Evolutionary conservation across 495 filamentous ascomycete genomes (phyloP).

Genomic region (Saxophila tyrrhenica): DNA sequence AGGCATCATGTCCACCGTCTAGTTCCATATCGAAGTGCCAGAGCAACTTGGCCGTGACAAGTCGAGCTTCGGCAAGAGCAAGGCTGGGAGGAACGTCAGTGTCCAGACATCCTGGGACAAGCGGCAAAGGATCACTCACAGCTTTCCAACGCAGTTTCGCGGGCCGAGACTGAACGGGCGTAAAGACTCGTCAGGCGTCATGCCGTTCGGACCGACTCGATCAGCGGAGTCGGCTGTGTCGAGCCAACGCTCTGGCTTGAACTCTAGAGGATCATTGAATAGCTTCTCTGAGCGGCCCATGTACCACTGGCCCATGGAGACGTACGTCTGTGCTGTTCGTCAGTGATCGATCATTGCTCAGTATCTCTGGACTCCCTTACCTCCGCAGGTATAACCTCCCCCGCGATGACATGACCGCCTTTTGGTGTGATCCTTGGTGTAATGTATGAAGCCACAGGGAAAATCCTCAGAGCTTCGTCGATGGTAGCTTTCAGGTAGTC

Average conservation of each 20-base stretch:
- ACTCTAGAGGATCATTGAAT: constrained; percentile 25
- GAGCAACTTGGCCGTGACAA: neutral
- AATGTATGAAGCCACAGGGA: constrained; percentile 26
- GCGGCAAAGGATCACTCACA: neutral
- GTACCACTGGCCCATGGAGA: constrained; percentile 3
- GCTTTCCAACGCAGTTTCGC: constrained; percentile 35
- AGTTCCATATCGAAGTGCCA: constrained; percentile 6
- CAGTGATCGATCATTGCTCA: constrained; percentile 1
- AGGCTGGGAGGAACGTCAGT: neutral
- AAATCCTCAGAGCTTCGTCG: constrained; percentile 36
- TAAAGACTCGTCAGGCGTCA: constrained; percentile 27
- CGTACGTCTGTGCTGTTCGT: constrained; percentile 11
- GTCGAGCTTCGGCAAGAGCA: constrained; percentile 6
- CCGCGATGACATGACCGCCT: constrained; percentile 1
- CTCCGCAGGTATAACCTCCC: neutral
- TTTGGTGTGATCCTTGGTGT: constrained; percentile 9
- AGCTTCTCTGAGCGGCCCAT: constrained; percentile 20
- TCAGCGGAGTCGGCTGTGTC: constrained; percentile 3
- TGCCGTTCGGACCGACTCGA: constrained; percentile 16
- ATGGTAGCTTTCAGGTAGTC: constrained; percentile 34
- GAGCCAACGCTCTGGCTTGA: constrained; percentile 39
- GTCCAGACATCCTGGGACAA: neutral
- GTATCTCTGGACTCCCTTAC: constrained; percentile 4
- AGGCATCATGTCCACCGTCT: neutral
- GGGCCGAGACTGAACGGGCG: constrained; percentile 37